Base-by-base conservation (phyloP, 306 rosid genomes). In the Notholithocarpus densiflorus region DNA sequence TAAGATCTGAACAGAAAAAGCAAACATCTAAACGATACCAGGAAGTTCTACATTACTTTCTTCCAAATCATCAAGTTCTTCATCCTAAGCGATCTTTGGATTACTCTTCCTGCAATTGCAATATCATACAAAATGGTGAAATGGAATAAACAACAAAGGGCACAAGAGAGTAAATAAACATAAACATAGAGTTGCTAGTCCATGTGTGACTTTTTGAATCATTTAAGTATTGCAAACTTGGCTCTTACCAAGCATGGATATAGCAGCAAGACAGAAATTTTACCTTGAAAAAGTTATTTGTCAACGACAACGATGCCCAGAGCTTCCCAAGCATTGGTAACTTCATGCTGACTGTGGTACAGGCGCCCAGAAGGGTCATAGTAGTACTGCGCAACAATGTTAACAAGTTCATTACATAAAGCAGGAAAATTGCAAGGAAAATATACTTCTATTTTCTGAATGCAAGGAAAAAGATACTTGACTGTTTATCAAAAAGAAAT, bases 291-390 rank as follows among this genome's bases (percentile, higher is more conserved):
- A 0, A 2, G 23, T 54, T 32, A 66, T 12, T 55, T 68, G 68
- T 77, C 81, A 37, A 77, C 1, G 62, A 77, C 75, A 31, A 77
- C 20, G 0, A 68, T 3, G 1, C 81, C 76, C 2, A 1, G 29
- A 18, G 57, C 29, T 11, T 78, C 75, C 60, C 69, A 78, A 66
- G 80, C 74, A 31, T 55, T 62, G 19, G 68, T 20, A 2, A 68
- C 73, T 66, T 48, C 65, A 53, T 54, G 15, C n/a, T 53, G 59
- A 60, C 27, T 72, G 4, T n/a, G 56, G 54, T 79, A 72, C 32
- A 61, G 11, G 20, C 12, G 34, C n/a, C 82, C 82, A 31, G 53
- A 54, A 12, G 68, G 76, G 60, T 72, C 82, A 72, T 61, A 62
- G 43, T 72, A 72, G 43, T 72, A 72, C 82, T 79, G 82, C 73